Evolutionary conservation across 352 stramenopile species (phyloP).

Genomic region (Phytophthora melonis): DNA sequence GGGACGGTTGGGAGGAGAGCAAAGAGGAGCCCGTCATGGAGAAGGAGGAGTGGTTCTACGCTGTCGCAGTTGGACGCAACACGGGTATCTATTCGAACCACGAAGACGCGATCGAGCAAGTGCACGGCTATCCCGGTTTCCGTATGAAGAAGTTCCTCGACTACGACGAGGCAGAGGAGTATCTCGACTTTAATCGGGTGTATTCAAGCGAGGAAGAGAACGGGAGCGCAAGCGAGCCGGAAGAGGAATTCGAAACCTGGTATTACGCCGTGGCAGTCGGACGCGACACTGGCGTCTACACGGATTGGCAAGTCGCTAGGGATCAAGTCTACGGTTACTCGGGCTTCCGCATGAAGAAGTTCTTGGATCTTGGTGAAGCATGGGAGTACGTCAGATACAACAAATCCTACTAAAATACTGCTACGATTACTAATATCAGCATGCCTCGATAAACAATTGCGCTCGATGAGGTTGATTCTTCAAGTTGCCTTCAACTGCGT

Average conservation of each 20-base stretch:
- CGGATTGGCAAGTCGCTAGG: conserved; percentile 46
- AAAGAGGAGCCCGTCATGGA: not conserved
- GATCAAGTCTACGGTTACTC: conserved; percentile 54
- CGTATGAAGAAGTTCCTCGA: conserved; percentile 69
- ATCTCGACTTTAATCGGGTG: conserved; percentile 12
- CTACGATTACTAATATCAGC: too few relatives aligned
- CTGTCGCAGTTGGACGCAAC: conserved; percentile 52
- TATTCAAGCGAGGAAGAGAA: conserved; percentile 15
- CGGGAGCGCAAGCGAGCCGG: not conserved
- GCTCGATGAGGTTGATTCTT: conserved; percentile 9
- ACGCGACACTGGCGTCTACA: conserved; percentile 55
- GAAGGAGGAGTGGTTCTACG: conserved; percentile 42
- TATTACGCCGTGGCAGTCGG: conserved; percentile 69
- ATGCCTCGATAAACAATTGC: too few relatives aligned
- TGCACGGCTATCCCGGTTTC: conserved; percentile 60
- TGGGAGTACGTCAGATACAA: conserved; percentile 29
- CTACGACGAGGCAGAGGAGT: conserved; percentile 40
- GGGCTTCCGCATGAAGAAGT: conserved; percentile 63
- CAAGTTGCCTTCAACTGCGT: conserved; percentile 31
- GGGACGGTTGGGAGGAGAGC: not conserved
- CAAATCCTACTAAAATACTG: not conserved
- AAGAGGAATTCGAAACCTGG: conserved; percentile 12
- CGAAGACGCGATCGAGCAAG: conserved; percentile 25
- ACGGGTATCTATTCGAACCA: conserved; percentile 53
- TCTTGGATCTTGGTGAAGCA: conserved; percentile 50